Base-by-base conservation (phyloP, 805 yeast species). In the Ogataea dorogensis region DNA sequence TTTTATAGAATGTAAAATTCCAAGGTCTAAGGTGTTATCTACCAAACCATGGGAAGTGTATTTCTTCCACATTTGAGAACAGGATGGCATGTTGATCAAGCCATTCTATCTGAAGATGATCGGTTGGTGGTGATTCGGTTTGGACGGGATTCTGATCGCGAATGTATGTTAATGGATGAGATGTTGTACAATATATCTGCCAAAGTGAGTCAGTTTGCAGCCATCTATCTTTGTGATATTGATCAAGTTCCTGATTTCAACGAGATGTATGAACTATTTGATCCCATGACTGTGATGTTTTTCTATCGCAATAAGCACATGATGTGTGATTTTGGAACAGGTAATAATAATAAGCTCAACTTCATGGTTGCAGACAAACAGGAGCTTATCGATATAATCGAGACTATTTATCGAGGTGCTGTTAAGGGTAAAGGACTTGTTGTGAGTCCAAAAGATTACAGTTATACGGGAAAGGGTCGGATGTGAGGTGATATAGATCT, bases 271-370 rank as follows among this genome's bases (percentile, higher is more conserved):
- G 96, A 87, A 56, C 64, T 88, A 28, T 85, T 81, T 55, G 98
- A 89, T 51, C 94, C 96, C 11, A 75, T 86, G 70, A 81, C 95
- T 28, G 69, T 93, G 34, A 93, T 93, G 98, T 89, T 91, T 56
- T 91, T 93, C 60, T 87, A 75, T 63, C 68, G 94, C 33, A 91
- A 91, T 64, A 84, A 87, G 58, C 98, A 91, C 60, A 89, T 91
- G 95, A 79, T 93, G 94, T 86, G 96, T 62, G 98, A 93, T 67
- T 88, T 89, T 60, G 98, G 98, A 2, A 93, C 98, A 0, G 98
- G 98, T 20, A 88, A 93, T 57, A 93, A 93, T 62, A 93, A 93
- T 68, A 91, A 93, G 68, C 67, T 93, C 66, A 88, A 87, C 54
- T 91, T 91, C 61, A 70, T 77, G 9, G 58, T 83, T 15, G 79